Base-by-base conservation (phyloP, 1,139 yeast genomes). In the Magnusiomyces starmeri region DNA sequence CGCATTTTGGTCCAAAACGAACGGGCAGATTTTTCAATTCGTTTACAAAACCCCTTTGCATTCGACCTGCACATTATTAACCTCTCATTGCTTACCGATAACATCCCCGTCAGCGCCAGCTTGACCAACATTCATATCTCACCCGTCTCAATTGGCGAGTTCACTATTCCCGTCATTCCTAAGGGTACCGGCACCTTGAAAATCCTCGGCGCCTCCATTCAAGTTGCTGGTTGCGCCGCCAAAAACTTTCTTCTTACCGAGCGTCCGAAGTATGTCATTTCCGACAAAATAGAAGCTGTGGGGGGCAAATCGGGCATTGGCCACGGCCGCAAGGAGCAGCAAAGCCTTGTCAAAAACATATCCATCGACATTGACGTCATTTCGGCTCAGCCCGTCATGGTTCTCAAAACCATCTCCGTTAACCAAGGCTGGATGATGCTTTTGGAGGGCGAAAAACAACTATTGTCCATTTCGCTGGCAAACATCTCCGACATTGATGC, bases 11-110 rank as follows among this genome's bases (percentile, higher is more conserved):
- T 65, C 1, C 62, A 63, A 48, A 58, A 59, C 32, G 68, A 63
- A 48, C 53, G 62, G 21, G 58, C 57, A 2, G 68, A 63, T 46
- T 61, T 84, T 29, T 67, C 72, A 20, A 70, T 87, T 1, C 71
- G 75, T 2, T 62, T 92, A 9, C 92, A 85, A 61, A 92, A 92
- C 62, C 96, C 96, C 2, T 88, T 81, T 68, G 78, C 80, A 10
- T 88, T 87, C 65, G 88, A 83, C 48, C 68, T 90, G 10, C 83
- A 81, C 45, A 70, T 92, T 3, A 71, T 72, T 34, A 80, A 79
- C 47, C 65, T 87, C 2, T 65, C 53, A 2, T 54, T 70, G 39
- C 45, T 63, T 18, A 57, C 66, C 2, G 29, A 43, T 18, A 54
- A 55, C 35, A 61, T 57, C 12, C 59, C 58, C 16, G 52, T 63